phyloP scores from a whole-genome alignment of 305 asterid genomes.

The Fraxinus sp. region DNA sequence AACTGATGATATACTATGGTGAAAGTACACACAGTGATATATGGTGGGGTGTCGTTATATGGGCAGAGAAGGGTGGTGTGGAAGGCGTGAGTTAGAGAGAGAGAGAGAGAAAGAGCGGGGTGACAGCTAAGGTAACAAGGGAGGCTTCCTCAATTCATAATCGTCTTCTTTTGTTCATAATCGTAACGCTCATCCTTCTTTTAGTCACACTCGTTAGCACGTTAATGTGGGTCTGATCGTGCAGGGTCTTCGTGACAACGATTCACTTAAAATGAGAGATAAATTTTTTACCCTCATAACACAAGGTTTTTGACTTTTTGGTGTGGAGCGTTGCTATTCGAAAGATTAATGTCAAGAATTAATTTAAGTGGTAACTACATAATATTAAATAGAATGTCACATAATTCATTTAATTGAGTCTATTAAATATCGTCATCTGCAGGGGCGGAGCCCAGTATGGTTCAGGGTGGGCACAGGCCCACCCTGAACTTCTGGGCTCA shows the following conservation, averaged over 20 bases:
- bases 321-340: too few relatives aligned
- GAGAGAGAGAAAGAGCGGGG: neutral
- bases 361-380: too few relatives aligned
- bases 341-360: too few relatives aligned
- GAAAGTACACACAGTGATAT: slow-evolving; percentile 11
- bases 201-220: slow-evolving; percentile 24
- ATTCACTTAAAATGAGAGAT: neutral
- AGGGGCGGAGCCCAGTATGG: too few relatives aligned
- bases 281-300: neutral
- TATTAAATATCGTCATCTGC: too few relatives aligned
- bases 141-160: neutral
- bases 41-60: slow-evolving; percentile 24
- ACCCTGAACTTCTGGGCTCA: too few relatives aligned
- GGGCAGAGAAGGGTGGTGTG: slow-evolving; percentile 23
- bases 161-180: neutral
- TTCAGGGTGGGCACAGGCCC: too few relatives aligned
- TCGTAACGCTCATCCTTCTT: neutral
- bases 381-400: too few relatives aligned
- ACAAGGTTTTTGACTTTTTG: neutral
- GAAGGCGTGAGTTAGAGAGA: slow-evolving; percentile 26
- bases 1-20: neutral
- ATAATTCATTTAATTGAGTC: too few relatives aligned
- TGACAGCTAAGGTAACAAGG: slow-evolving; percentile 13
- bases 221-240: neutral
- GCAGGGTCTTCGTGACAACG: neutral